phyloP scores from a whole-genome alignment of 441 rosid genomes.

The Raphanus hybrid region DNA sequence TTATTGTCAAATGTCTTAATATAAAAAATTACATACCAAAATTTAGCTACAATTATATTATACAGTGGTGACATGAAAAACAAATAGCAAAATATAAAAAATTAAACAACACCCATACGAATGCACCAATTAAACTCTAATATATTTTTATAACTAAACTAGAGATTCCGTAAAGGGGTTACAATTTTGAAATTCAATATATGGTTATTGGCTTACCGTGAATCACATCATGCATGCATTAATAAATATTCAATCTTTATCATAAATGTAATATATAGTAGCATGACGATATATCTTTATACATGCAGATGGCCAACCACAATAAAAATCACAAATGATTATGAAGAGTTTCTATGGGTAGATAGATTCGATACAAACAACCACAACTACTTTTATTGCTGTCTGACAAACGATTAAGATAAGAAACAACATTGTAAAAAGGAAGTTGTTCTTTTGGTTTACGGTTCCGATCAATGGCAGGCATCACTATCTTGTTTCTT shows the following conservation, averaged over 20 bases:
- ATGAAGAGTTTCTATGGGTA: not conserved
- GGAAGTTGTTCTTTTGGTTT: not conserved
- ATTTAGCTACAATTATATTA: not conserved
- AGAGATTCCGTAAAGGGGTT: not conserved
- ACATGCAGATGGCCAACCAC: not conserved
- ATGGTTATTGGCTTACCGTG: not conserved
- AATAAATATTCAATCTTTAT: not conserved
- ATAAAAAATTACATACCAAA: not conserved
- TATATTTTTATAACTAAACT: not conserved
- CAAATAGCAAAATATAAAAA: too few species aligned
- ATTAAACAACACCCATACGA: too few species aligned
- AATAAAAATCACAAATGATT: not conserved
- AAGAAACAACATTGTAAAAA: not conserved
- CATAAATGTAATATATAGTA: not conserved
- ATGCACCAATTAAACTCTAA: too few species aligned
- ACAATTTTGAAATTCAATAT: not conserved
- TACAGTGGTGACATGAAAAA: not conserved
- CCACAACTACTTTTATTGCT: not conserved
- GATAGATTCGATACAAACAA: not conserved
- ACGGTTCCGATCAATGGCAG: not conserved
- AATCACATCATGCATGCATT: not conserved
- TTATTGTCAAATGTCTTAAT: not conserved
- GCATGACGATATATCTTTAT: not conserved
- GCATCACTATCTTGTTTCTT: not conserved
- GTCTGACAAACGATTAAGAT: not conserved